Conservation (phyloP, 176 grass and related monocot species). For the Juncus inflexus region DNA sequence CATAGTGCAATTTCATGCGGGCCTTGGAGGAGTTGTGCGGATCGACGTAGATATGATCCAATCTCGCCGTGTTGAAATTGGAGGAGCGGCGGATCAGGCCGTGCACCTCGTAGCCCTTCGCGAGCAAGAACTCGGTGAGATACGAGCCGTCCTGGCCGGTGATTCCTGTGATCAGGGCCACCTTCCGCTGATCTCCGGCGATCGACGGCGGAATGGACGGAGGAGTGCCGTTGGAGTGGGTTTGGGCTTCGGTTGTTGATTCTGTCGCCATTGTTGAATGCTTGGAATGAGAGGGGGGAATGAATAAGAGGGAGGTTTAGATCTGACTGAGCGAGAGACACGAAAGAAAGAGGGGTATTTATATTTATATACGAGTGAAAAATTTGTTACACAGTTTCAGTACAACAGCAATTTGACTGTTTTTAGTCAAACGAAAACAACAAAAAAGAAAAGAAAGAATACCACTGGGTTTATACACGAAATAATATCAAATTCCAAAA, state of each 20-base stretch:
- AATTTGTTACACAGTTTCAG: no score
- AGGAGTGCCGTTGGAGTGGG: constrained; percentile 12
- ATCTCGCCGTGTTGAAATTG: constrained; percentile 92
- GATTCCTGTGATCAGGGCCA: constrained; percentile 85
- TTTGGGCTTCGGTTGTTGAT: neutral
- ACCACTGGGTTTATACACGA: no score
- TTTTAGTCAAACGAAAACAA: no score
- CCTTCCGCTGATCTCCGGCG: constrained; percentile 46
- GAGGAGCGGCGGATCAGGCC: constrained; percentile 94
- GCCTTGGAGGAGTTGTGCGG: constrained; percentile 70
- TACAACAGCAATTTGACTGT: no score
- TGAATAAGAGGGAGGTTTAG: constrained; percentile 17
- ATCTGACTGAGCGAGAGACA: constrained; percentile 17
- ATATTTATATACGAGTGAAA: constrained; percentile 1
- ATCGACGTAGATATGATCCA: constrained; percentile 94
- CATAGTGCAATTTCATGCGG: constrained; percentile 91
- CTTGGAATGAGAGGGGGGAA: neutral
- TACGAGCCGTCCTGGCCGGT: constrained; percentile 97
- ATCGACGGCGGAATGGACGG: constrained; percentile 30
- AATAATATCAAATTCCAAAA: no score
- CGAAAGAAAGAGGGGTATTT: neutral
- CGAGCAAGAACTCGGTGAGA: constrained; percentile 78
- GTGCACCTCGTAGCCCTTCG: constrained; percentile 94
- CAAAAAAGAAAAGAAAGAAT: no score
- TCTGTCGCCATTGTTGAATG: constrained; percentile 24